These are phyloP conservation scores for Pseudovirgaria hyperparasitica DNA, from an alignment of 2,329 filamentous ascomycete species.

Conservation along the genomic window DNA sequence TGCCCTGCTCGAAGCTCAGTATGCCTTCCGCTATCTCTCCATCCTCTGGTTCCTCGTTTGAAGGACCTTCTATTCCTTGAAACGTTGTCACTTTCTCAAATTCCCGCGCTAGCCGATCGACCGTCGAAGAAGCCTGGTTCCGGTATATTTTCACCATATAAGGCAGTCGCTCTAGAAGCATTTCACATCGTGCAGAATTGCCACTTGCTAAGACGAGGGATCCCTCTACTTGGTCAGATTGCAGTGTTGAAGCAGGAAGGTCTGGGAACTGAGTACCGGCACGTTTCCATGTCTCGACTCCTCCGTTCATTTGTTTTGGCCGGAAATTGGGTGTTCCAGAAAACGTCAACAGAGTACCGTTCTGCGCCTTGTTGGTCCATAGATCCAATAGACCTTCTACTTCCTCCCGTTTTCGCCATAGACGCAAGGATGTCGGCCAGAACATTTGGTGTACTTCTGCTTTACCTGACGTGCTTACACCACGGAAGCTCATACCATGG, in stretches of 20 bases:
- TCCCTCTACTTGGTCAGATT: conserved; percentile 8
- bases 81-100: conserved; percentile 59
- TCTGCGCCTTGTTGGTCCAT: conserved; percentile 49
- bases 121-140: conserved; percentile 15
- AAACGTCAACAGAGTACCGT: conserved; percentile 17
- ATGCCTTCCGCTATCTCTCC: conserved; percentile 25
- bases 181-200: conserved; percentile 51
- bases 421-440: conserved; percentile 70
- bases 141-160: conserved; percentile 60
- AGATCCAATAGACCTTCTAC: conserved; percentile 59
- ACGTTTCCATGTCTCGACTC: conserved; percentile 27
- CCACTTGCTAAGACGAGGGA: conserved; percentile 44
- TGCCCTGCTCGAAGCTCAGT: conserved; percentile 26
- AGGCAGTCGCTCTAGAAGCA: conserved; percentile 75
- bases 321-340: background rate
- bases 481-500: conserved; percentile 16
- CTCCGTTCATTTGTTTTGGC: conserved; percentile 16
- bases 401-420: conserved; percentile 78
- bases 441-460: conserved; percentile 76
- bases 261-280: conserved; percentile 11
- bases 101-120: conserved; percentile 31
- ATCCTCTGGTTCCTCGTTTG: conserved; percentile 8
- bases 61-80: conserved; percentile 35
- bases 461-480: conserved; percentile 21
- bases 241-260: background rate